A percentile compares a stretch with the other conserved stretches of the same genome.
These are phyloP conservation scores for Solanum chacoense DNA, from an alignment of 305 asterid species.

Conservation along the genomic window DNA sequence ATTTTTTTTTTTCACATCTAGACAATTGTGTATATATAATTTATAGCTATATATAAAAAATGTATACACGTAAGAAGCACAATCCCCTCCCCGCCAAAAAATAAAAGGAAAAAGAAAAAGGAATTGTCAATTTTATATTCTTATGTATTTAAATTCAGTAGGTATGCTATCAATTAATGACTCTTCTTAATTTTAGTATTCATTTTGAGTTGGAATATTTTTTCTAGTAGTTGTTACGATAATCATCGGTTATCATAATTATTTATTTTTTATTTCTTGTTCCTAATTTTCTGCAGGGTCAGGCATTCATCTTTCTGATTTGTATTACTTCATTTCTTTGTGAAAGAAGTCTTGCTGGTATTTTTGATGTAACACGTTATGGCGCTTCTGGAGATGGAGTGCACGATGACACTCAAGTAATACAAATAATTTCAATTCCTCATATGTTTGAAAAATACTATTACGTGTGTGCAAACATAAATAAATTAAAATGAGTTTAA, in stretches of 20 bases:
- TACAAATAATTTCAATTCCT: background rate
- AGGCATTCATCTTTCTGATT: background rate
- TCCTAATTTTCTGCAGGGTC: background rate
- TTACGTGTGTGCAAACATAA: background rate
- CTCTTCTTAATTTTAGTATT: background rate
- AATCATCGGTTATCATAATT: background rate
- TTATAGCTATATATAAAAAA: too few species aligned
- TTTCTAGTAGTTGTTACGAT: background rate
- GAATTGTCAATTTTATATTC: background rate
- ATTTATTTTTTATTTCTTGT: background rate
- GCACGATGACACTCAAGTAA: conserved; percentile 12
- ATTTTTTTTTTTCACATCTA: background rate
- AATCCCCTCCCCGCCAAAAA: background rate
- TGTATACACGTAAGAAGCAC: background rate
- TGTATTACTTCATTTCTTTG: background rate
- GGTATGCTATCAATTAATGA: background rate
- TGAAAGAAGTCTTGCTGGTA: background rate
- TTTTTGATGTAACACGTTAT: background rate
- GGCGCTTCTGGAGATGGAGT: conserved; percentile 14
- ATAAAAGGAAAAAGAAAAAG: background rate
- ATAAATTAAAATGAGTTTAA: background rate
- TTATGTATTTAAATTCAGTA: too few species aligned
- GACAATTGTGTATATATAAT: too few species aligned
- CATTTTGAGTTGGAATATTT: background rate
- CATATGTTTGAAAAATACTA: background rate